These are phyloP conservation scores for Phytophthora podocarpi DNA, from an alignment of 352 stramenopile species.

Conservation along the genomic window DNA sequence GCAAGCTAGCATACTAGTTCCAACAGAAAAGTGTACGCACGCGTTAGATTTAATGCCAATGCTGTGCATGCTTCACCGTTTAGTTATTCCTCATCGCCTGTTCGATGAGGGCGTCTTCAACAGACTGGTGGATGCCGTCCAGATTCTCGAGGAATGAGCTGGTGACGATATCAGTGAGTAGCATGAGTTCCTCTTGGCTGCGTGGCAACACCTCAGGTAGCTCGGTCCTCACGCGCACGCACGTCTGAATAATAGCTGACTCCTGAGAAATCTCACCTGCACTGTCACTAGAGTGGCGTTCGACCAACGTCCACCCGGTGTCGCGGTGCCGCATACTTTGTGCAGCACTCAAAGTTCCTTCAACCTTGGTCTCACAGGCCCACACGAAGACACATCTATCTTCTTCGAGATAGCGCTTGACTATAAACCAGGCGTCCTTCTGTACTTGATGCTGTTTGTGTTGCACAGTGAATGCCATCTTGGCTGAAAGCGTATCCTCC, in stretches of 20 bases:
- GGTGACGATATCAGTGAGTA: conserved; percentile 33
- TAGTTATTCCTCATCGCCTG: conserved; percentile 19
- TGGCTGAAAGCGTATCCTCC: conserved; percentile 36
- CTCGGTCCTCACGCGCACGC: conserved; percentile 30
- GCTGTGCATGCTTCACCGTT: too few relatives aligned
- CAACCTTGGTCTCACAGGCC: conserved; percentile 31
- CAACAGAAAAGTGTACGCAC: too few relatives aligned
- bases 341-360: conserved; percentile 30
- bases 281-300: neutral
- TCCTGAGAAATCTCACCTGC: neutral
- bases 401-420: conserved; percentile 30
- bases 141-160: conserved; percentile 34
- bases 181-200: conserved; percentile 31
- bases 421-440: conserved; percentile 35
- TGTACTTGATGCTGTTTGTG: conserved; percentile 28
- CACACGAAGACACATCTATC: conserved; percentile 34
- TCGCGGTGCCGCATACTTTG: conserved; percentile 29
- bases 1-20: too few relatives aligned
- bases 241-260: conserved; percentile 34
- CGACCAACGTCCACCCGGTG: conserved; percentile 29
- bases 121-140: conserved; percentile 33
- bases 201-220: conserved; percentile 22
- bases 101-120: conserved; percentile 35
- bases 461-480: conserved; percentile 36
- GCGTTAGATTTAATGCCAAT: too few relatives aligned